phyloP scores from a whole-genome alignment of 1,284 basidiomycete genomes.

The Apiotrichum domesticum region DNA sequence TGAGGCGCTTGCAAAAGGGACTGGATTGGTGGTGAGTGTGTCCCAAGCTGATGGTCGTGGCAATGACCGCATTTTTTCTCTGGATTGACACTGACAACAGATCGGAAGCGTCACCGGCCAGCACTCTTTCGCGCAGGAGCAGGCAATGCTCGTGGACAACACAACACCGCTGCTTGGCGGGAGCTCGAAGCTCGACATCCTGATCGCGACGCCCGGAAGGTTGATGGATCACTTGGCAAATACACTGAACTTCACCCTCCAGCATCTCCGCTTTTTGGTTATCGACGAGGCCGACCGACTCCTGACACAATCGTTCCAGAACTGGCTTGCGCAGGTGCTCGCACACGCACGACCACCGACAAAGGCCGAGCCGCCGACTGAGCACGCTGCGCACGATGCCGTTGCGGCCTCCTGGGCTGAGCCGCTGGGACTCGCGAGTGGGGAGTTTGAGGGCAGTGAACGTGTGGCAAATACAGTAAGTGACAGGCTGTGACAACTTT shows the following conservation, averaged over 20 bases:
- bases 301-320: slow-evolving; percentile 89
- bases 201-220: slow-evolving; percentile 92
- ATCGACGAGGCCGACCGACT: slow-evolving; percentile 97
- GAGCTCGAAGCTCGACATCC: slow-evolving; percentile 81
- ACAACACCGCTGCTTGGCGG: slow-evolving; percentile 50
- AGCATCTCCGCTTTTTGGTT: slow-evolving; percentile 88
- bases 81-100: slow-evolving; percentile 14
- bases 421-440: slow-evolving; percentile 27
- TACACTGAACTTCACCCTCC: slow-evolving; percentile 83
- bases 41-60: too few relatives aligned
- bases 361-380: background rate
- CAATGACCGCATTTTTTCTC: background rate
- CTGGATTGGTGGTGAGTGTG: slow-evolving; percentile 68
- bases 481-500: slow-evolving; percentile 16
- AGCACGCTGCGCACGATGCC: slow-evolving; percentile 44
- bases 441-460: slow-evolving; percentile 18
- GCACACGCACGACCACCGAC: slow-evolving; percentile 58
- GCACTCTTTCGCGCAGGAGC: slow-evolving; percentile 45
- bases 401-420: slow-evolving; percentile 48
- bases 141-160: slow-evolving; percentile 36
- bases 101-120: slow-evolving; percentile 46
- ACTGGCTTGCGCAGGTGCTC: slow-evolving; percentile 81
- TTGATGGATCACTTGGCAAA: slow-evolving; percentile 87
- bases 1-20: slow-evolving; percentile 75
- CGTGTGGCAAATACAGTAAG: slow-evolving; percentile 5